These are phyloP conservation scores for Taphrina confusa DNA, from an alignment of 1,139 yeast genomes.

Conservation along the genomic window DNA sequence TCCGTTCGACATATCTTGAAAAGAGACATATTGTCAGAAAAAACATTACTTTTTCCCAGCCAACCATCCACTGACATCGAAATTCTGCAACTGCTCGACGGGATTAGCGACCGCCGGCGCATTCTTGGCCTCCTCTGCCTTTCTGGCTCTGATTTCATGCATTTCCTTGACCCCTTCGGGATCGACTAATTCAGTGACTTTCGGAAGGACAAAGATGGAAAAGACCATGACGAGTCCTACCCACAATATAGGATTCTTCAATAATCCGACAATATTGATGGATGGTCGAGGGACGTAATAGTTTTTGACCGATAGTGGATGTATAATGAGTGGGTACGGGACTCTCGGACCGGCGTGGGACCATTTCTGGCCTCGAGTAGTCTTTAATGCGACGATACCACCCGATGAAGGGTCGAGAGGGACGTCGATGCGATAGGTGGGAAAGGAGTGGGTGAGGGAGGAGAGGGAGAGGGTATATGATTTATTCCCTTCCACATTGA, in stretches of 20 bases:
- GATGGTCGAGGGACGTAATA: slow-evolving; percentile 20
- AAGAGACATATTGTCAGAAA: too few species aligned
- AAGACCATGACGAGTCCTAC: slow-evolving; percentile 24
- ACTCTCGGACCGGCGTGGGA: background rate
- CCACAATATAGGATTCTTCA: slow-evolving; percentile 25
- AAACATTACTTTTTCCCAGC: slow-evolving; percentile 25
- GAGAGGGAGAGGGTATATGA: background rate
- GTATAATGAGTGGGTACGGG: slow-evolving; percentile 5
- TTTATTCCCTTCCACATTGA: background rate
- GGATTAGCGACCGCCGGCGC: slow-evolving; percentile 8
- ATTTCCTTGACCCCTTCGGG: slow-evolving; percentile 32
- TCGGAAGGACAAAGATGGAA: slow-evolving; percentile 19
- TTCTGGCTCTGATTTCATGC: slow-evolving; percentile 8
- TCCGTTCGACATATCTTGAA: too few species aligned
- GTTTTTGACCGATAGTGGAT: background rate
- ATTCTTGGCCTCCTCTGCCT: slow-evolving; percentile 1
- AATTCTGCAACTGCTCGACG: slow-evolving; percentile 26
- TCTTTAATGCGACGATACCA: background rate
- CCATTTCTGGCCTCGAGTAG: background rate
- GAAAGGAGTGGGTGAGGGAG: background rate
- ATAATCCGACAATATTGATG: background rate
- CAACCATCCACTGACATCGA: slow-evolving; percentile 33
- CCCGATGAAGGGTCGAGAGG: background rate
- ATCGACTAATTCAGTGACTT: slow-evolving; percentile 12
- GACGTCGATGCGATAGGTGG: slow-evolving; percentile 11